Percentiles rank a stretch among this genome's conserved stretches.
Evolutionary conservation across 345 rosid genomes (phyloP).

Genomic region (Gynandropsis gynandra): DNA sequence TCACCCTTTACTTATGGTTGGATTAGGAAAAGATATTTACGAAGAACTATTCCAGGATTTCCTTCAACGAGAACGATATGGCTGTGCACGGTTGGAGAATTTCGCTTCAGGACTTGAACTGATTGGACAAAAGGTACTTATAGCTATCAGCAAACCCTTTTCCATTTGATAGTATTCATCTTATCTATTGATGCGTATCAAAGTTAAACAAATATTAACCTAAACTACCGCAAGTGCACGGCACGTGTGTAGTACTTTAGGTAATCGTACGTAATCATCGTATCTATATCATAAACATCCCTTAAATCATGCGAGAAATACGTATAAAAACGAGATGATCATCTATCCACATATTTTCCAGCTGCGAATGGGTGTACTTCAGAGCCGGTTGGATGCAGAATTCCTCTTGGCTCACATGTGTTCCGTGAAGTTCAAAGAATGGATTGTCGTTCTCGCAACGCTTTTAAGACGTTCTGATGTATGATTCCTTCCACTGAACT

Average conservation of each 20-base stretch:
- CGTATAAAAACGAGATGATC: no score
- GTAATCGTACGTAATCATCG: no score
- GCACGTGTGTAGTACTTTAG: no score
- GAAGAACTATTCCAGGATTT: slow-evolving; percentile 53
- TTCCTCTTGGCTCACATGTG: slow-evolving; percentile 98
- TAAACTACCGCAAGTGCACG: no score
- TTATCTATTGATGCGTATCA: background rate
- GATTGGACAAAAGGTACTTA: slow-evolving; percentile 68
- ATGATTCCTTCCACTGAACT: slow-evolving; percentile 11
- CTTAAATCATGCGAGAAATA: no score
- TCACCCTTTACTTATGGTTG: slow-evolving; percentile 7
- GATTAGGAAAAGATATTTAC: slow-evolving; percentile 13
- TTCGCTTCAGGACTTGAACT: slow-evolving; percentile 89
- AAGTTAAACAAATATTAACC: no score
- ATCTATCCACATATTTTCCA: slow-evolving; percentile 25
- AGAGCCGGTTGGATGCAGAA: slow-evolving; percentile 90
- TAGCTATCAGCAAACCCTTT: background rate
- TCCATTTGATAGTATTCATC: background rate
- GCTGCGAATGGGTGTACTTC: slow-evolving; percentile 95
- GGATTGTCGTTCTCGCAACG: slow-evolving; percentile 97
- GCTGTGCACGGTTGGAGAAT: slow-evolving; percentile 82
- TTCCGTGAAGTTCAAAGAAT: slow-evolving; percentile 94
- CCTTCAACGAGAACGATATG: slow-evolving; percentile 87
- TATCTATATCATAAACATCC: no score
- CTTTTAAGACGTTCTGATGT: slow-evolving; percentile 90